Percentiles rank a stretch among this genome's conserved stretches.
These are phyloP conservation scores for Triticum urartu DNA, from an alignment of 176 grass and related monocot genomes.

Conservation along the genomic window DNA sequence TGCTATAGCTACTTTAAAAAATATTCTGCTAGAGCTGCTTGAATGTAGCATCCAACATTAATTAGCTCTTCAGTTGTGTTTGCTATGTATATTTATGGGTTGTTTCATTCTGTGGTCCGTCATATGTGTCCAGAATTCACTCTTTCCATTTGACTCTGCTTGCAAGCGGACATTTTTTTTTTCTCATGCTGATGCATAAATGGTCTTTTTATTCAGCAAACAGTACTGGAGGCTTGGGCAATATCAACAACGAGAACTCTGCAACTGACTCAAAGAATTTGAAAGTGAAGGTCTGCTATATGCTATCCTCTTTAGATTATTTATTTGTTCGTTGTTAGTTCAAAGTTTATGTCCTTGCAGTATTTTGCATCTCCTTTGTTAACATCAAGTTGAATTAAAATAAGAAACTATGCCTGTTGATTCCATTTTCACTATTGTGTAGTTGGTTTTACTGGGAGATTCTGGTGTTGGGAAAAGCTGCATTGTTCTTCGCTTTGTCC, in stretches of 20 bases:
- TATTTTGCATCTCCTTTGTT: conserved; percentile 15
- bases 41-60: not conserved
- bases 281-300: conserved; percentile 63
- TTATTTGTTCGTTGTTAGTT: not conserved
- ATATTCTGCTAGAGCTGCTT: not conserved
- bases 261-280: conserved; percentile 58
- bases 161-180: not conserved
- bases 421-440: conserved; percentile 22
- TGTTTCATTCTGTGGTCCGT: not conserved
- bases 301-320: not conserved
- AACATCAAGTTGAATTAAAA: conserved; percentile 8
- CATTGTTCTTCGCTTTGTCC: conserved; percentile 90
- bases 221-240: conserved; percentile 47
- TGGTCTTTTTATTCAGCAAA: conserved; percentile 38
- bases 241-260: conserved; percentile 47
- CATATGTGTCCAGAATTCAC: not conserved
- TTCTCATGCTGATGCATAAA: not conserved
- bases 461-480: conserved; percentile 91
- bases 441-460: conserved; percentile 84
- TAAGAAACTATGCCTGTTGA: not conserved
- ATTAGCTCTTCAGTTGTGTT: not conserved
- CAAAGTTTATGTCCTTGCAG: not conserved
- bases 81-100: conserved; percentile 9
- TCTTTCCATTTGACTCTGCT: not conserved
- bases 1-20: not conserved